These are phyloP conservation scores for Mycosphaerella sp. DNA, from an alignment of 2,329 filamentous ascomycete species.

Conservation along the genomic window DNA sequence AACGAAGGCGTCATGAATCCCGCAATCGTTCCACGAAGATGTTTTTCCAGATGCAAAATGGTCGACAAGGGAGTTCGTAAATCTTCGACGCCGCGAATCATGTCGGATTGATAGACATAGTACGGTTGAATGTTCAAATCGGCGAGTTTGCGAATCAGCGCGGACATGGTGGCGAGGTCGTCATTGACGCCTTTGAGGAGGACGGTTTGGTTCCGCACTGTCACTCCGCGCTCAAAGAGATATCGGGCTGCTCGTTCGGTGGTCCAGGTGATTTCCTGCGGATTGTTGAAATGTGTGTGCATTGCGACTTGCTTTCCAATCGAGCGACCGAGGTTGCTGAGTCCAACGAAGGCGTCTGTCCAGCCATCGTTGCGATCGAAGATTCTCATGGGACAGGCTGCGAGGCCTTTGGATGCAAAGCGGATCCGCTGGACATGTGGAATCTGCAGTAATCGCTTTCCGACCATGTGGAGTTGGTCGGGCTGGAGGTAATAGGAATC, in stretches of 20 bases:
- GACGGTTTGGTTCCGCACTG: conserved; percentile 56
- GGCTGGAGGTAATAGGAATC: conserved; percentile 54
- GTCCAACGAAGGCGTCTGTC: conserved; percentile 46
- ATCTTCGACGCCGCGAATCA: conserved; percentile 56
- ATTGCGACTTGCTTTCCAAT: conserved; percentile 55
- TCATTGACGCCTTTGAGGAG: conserved; percentile 56
- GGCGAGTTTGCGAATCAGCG: conserved; percentile 49
- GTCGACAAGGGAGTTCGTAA: conserved; percentile 55
- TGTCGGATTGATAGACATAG: conserved; percentile 61
- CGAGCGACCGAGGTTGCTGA: conserved; percentile 46
- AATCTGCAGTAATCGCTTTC: conserved; percentile 50
- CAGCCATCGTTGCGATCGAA: conserved; percentile 49
- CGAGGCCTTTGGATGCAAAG: conserved; percentile 57
- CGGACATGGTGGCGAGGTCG: conserved; percentile 46
- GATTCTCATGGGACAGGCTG: conserved; percentile 52
- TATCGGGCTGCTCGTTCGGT: conserved; percentile 47
- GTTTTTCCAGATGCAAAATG: conserved; percentile 52
- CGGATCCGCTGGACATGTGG: conserved; percentile 55
- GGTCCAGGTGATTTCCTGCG: conserved; percentile 57
- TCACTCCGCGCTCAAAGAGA: conserved; percentile 48
- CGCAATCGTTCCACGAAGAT: conserved; percentile 54
- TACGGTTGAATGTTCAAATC: conserved; percentile 56
- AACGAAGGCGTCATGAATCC: conserved; percentile 59
- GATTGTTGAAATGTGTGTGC: conserved; percentile 61
- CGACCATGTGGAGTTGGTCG: conserved; percentile 49